Percentiles rank a stretch among this genome's conserved stretches.
These are phyloP conservation scores for Aspergillus sp. DNA, from an alignment of 2,329 filamentous ascomycete genomes.

Conservation along the genomic window DNA sequence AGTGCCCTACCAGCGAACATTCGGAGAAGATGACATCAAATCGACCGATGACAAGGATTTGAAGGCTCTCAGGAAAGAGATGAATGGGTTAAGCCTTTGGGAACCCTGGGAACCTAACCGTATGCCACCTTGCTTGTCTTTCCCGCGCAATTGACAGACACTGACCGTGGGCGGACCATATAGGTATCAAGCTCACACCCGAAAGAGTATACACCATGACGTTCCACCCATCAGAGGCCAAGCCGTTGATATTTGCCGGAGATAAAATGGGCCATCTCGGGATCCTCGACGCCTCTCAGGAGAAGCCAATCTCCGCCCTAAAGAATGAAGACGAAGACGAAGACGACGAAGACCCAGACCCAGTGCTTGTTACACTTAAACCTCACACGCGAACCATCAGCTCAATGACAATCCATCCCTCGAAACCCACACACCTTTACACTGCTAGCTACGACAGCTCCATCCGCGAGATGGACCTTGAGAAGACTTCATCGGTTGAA, in stretches of 20 bases:
- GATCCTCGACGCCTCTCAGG: conserved; percentile 72
- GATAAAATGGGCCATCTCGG: conserved; percentile 92
- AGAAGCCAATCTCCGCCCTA: conserved; percentile 41
- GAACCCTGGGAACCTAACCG: conserved; percentile 79
- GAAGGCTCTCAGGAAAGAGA: conserved; percentile 69
- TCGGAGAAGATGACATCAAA: conserved; percentile 78
- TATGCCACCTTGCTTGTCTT: conserved; percentile 36
- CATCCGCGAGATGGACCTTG: conserved; percentile 80
- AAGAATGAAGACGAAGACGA: conserved; percentile 60
- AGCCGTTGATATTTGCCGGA: conserved; percentile 86
- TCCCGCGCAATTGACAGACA: neutral
- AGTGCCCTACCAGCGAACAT: conserved; percentile 79
- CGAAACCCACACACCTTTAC: conserved; percentile 72
- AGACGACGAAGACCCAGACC: conserved; percentile 65
- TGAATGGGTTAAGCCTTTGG: conserved; percentile 77
- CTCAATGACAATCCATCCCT: conserved; percentile 73
- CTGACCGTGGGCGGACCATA: neutral
- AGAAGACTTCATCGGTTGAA: conserved; percentile 75
- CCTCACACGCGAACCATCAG: conserved; percentile 86
- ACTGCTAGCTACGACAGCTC: conserved; percentile 92
- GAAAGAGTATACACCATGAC: conserved; percentile 83
- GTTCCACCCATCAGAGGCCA: conserved; percentile 83
- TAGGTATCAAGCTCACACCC: conserved; percentile 87
- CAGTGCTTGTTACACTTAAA: conserved; percentile 85
- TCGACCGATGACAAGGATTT: conserved; percentile 76